A percentile compares a stretch with the other conserved stretches of the same genome.
Conservation (phyloP, 495 filamentous ascomycete species). For the Hypoxylon trugodes region DNA sequence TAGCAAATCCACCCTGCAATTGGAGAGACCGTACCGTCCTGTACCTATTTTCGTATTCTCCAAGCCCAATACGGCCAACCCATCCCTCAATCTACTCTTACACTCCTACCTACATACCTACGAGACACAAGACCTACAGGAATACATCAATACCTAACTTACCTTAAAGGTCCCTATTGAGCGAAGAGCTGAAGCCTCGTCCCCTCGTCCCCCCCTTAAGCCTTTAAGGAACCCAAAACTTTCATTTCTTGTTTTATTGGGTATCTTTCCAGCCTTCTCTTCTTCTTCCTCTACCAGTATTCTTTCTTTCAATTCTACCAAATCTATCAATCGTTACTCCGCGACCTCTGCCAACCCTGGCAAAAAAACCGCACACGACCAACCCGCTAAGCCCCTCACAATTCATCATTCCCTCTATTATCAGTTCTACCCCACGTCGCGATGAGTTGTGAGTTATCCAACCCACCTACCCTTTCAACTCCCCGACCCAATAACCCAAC, state of each 20-base stretch:
- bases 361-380: constrained; percentile 8
- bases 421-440: constrained; percentile 41
- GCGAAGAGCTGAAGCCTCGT: constrained; percentile 13
- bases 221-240: no score
- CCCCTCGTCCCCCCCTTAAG: no score
- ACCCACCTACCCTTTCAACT: constrained; percentile 3
- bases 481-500: constrained; percentile 6
- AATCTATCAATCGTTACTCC: not conserved
- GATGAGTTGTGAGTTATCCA: constrained; percentile 48
- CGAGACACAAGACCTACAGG: not conserved
- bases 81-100: no score
- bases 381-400: constrained; percentile 12
- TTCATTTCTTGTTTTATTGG: not conserved
- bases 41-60: no score
- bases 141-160: not conserved
- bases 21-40: no score
- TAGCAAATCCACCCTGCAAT: no score
- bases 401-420: constrained; percentile 15
- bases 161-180: not conserved
- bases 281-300: not conserved
- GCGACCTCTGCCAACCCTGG: not conserved
- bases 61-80: constrained; percentile 22
- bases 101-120: no score
- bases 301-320: not conserved
- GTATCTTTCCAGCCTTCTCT: not conserved